These are phyloP conservation scores for Venturiaceae sp. DNA, from an alignment of 2,329 filamentous ascomycete genomes.

Conservation along the genomic window DNA sequence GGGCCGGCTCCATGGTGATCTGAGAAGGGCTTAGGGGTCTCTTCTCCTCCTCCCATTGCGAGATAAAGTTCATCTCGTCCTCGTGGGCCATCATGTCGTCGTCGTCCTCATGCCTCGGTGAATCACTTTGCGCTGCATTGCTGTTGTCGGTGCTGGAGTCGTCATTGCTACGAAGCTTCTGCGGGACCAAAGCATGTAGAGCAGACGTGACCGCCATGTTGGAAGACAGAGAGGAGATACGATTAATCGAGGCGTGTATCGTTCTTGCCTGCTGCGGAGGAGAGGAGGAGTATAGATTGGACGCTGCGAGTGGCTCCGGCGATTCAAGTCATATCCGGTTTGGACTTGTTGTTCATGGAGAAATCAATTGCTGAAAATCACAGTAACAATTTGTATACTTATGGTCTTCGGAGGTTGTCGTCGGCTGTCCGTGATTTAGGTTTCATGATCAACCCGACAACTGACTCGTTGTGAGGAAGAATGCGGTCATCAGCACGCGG, in stretches of 20 bases:
- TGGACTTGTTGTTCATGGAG: neutral
- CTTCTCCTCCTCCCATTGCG: conserved; percentile 37
- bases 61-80: conserved; percentile 35
- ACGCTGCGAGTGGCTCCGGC: neutral
- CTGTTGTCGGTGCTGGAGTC: conserved; percentile 16
- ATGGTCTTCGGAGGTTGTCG: neutral
- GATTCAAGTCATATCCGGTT: neutral
- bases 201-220: conserved; percentile 21
- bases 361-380: neutral
- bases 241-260: neutral
- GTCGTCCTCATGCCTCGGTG: neutral
- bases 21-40: conserved; percentile 30
- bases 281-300: neutral
- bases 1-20: conserved; percentile 22
- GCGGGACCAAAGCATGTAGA: conserved; percentile 21
- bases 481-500: neutral
- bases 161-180: conserved; percentile 18
- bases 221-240: neutral
- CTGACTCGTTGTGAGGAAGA: neutral
- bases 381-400: neutral
- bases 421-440: neutral
- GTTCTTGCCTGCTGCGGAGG: conserved; percentile 9
- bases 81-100: conserved; percentile 28
- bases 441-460: neutral
- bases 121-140: conserved; percentile 10